Evolutionary conservation across 306 rosid genomes (phyloP).

Genomic region (Clitoria ternatea): DNA sequence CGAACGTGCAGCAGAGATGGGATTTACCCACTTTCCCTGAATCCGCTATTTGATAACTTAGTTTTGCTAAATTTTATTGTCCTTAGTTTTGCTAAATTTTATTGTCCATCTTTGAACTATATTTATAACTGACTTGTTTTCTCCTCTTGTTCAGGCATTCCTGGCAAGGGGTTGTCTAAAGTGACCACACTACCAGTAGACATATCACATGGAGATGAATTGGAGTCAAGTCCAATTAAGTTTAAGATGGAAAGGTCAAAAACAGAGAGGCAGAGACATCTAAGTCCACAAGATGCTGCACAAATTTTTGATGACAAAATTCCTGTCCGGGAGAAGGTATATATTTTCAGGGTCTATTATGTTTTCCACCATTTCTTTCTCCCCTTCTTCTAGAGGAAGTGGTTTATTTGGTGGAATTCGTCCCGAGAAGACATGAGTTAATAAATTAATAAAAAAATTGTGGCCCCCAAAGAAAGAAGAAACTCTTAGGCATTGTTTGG

Average conservation of each 20-base stretch:
- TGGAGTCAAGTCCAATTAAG: conserved; percentile 38
- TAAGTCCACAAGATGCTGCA: conserved; percentile 68
- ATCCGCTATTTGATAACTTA: background rate
- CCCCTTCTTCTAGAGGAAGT: background rate
- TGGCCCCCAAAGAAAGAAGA: background rate
- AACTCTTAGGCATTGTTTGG: background rate
- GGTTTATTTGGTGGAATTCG: background rate
- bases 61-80: conserved; percentile 19
- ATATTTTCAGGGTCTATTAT: conserved; percentile 5
- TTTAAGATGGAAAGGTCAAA: conserved; percentile 67
- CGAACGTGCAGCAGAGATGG: no score
- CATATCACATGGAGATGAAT: conserved; percentile 36
- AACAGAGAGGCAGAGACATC: conserved; percentile 61
- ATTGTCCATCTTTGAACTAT: conserved; percentile 5
- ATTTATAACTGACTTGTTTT: conserved; percentile 2
- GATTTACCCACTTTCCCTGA: background rate
- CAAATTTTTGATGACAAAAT: conserved; percentile 60
- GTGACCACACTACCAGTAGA: conserved; percentile 45
- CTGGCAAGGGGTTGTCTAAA: conserved; percentile 42
- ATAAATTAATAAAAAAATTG: no score
- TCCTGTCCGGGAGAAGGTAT: conserved; percentile 75
- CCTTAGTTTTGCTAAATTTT: conserved; percentile 9
- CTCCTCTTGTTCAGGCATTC: conserved; percentile 38
- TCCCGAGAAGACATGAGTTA: background rate
- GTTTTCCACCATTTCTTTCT: background rate